Base-by-base conservation (phyloP, 768 basidiomycete genomes). In the Agaricus sinodeliciosus region DNA sequence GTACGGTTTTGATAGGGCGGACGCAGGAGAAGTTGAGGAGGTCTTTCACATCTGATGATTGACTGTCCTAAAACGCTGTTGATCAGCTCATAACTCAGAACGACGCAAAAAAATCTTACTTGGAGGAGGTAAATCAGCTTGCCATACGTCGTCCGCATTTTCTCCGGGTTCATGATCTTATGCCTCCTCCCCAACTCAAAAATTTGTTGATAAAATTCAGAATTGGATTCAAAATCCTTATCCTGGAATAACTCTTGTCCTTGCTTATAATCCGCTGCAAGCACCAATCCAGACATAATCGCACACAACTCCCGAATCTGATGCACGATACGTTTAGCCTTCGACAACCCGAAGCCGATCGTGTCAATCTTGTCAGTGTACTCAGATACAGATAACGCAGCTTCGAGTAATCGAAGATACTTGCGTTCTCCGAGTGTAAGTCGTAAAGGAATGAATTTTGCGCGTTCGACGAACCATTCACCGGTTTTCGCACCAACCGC, bases 81-180 rank as follows among this genome's bases (percentile, higher is more conserved):
- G 61, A 46, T 53, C 52, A 51, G 12, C 31, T 41, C 35, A 48
- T 11, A 15, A 27, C 9, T n/a, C 44, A 12, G 45, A 41, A 35
- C 39, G 26, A 41, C 44, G 12, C 3, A 4, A 15, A 27, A 12
- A 45, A 41, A 36, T 62, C 73, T 58, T 56, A 86, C 87, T 78
- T 90, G 87, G 31, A 91, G 76, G 51, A 92, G 70, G 66, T 91
- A 92, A 31, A 91, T 83, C 55, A 92, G 69, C 62, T 92, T 92
- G 9, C 90, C 90, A 56, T 93, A 93, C 7, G 87, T 92, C 26
- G 86, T 83, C 22, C 90, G 78, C 90, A 92, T 91, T 60, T 91
- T 91, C 63, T 92, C 90, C 0, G 90, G 90, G 60, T 92, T 93
- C 87, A 88, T 90, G 62, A 93, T 92, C 66, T 92, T 92, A 63